Percentiles rank a stretch among this genome's conserved stretches.
Conservation (phyloP, 352 stramenopile species). For the Blastocystis sp. region DNA sequence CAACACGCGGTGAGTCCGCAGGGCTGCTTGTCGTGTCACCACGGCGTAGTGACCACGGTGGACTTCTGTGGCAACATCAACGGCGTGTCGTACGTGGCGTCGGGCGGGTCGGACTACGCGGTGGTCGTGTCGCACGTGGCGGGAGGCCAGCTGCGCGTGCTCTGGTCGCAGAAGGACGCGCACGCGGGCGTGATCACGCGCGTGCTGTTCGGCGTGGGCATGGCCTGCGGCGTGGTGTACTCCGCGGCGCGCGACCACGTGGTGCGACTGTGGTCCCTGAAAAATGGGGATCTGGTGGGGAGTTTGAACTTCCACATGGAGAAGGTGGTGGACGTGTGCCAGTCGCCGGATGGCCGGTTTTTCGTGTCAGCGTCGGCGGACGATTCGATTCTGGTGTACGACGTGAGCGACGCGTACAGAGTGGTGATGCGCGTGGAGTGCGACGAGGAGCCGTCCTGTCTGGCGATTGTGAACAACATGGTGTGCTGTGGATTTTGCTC, state of each 20-base stretch:
- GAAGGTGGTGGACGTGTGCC: not conserved
- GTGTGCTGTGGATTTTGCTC: conserved; percentile 36
- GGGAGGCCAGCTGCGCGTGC: not conserved
- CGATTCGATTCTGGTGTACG: conserved; percentile 15
- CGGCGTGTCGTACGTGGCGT: conserved; percentile 1
- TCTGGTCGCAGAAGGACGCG: not conserved
- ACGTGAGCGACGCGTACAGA: not conserved
- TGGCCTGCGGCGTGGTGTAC: conserved; percentile 4
- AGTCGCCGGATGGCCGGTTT: conserved; percentile 50
- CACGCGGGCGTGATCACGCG: not conserved
- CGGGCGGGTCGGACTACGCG: conserved; percentile 24
- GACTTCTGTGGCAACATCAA: not conserved
- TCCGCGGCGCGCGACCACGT: not conserved
- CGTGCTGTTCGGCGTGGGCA: conserved; percentile 37
- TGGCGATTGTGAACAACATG: not conserved
- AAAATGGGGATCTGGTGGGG: not conserved
- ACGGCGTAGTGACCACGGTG: conserved; percentile 31
- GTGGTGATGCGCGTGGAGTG: not conserved
- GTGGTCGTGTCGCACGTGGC: conserved; percentile 6
- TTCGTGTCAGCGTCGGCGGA: conserved; percentile 1
- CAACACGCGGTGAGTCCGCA: not conserved
- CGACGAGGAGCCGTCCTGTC: not conserved
- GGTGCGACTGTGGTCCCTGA: not conserved
- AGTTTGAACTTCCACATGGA: not conserved
- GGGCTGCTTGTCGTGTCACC: not conserved